These are phyloP conservation scores for Populus alba DNA, from an alignment of 345 rosid genomes.

Conservation along the genomic window DNA sequence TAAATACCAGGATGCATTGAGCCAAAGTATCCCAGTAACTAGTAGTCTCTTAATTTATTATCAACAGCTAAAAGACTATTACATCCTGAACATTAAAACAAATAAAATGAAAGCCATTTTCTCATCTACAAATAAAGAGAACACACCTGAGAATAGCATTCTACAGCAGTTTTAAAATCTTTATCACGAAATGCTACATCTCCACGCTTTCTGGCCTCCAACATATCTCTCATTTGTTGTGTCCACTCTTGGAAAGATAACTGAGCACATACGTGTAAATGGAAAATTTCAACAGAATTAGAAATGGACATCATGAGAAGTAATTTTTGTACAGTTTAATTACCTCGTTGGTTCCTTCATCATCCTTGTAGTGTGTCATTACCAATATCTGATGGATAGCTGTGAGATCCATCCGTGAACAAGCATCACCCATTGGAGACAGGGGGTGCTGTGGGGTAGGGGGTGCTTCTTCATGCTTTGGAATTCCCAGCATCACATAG, in stretches of 20 bases:
- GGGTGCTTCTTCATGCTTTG: constrained; percentile 62
- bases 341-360: constrained; percentile 88
- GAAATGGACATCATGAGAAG: neutral
- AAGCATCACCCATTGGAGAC: constrained; percentile 82
- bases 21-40: neutral
- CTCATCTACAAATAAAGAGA: neutral
- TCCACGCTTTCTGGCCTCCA: constrained; percentile 84
- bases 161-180: constrained; percentile 65
- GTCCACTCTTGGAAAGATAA: constrained; percentile 97
- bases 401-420: constrained; percentile 74
- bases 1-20: neutral
- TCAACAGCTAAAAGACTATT: neutral
- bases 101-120: neutral
- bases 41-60: neutral
- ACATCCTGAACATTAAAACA: neutral
- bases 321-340: constrained; percentile 3
- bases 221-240: constrained; percentile 80
- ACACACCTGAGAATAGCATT: constrained; percentile 77
- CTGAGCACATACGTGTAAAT: constrained; percentile 31
- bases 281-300: constrained; percentile 6
- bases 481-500: constrained; percentile 71
- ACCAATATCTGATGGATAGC: constrained; percentile 86
- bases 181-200: constrained; percentile 73
- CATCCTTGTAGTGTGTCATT: constrained; percentile 74
- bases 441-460: constrained; percentile 58